phyloP scores from a whole-genome alignment of 306 rosid species.

The Vigna angularis region DNA sequence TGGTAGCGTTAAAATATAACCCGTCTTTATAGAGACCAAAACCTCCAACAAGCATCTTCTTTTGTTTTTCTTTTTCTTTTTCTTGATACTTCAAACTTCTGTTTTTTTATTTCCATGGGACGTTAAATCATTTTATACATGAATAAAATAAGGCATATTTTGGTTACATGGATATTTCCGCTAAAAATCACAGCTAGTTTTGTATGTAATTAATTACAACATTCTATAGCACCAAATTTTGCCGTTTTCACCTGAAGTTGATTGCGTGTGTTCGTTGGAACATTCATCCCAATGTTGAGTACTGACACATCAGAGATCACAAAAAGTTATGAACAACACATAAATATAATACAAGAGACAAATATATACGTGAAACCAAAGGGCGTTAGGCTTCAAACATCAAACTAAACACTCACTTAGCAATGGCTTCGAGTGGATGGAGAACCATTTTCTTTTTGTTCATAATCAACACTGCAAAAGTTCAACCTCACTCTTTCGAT shows the following conservation, averaged over 20 bases:
- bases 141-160: not conserved
- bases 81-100: not conserved
- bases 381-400: conserved; percentile 9
- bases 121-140: not conserved
- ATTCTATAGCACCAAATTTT: not conserved
- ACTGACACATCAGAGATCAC: not conserved
- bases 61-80: not conserved
- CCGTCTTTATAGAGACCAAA: too few species aligned
- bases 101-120: not conserved
- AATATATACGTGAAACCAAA: not conserved
- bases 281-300: not conserved
- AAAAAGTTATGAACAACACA: not conserved
- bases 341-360: not conserved
- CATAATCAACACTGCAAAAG: conserved; percentile 9
- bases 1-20: too few species aligned
- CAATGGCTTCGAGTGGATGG: conserved; percentile 28
- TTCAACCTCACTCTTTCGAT: conserved; percentile 28
- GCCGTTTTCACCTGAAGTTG: not conserved
- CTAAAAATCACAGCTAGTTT: not conserved
- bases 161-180: not conserved
- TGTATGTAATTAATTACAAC: not conserved
- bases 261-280: not conserved
- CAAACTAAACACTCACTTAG: conserved; percentile 26
- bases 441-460: conserved; percentile 16
- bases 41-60: not conserved